These are phyloP conservation scores for Gossypium trilobum DNA, from an alignment of 441 rosid species.

Conservation along the genomic window DNA sequence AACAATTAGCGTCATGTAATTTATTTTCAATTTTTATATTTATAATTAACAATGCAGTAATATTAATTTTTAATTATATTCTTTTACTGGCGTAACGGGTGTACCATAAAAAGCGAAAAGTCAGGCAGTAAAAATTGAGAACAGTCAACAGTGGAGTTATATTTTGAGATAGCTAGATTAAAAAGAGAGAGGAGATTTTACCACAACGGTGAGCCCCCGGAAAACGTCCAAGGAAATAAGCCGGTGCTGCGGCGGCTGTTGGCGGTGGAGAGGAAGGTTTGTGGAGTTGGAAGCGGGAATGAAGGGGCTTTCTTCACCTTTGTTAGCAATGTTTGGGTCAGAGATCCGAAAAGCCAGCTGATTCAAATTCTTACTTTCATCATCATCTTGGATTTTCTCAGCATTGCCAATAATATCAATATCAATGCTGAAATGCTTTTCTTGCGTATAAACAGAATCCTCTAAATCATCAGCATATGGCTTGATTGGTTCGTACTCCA, in stretches of 20 bases:
- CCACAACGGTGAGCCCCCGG: constrained; percentile 79
- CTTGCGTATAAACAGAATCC: not conserved
- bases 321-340: constrained; percentile 1
- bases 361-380: constrained; percentile 14
- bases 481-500: not conserved
- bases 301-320: constrained; percentile 16
- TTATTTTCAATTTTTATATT: too few species aligned
- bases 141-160: not conserved
- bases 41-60: too few species aligned
- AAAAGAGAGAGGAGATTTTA: constrained; percentile 12
- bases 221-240: constrained; percentile 75
- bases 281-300: constrained; percentile 10
- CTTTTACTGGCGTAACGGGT: not conserved
- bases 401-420: not conserved
- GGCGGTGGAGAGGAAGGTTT: not conserved
- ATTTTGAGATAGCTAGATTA: not conserved
- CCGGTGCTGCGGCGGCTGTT: constrained; percentile 21
- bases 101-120: not conserved
- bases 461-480: not conserved
- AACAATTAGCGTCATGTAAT: too few species aligned
- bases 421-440: not conserved
- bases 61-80: not conserved
- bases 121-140: not conserved
- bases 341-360: constrained; percentile 30
- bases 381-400: not conserved